Percentiles rank a stretch among this genome's conserved stretches.
phyloP scores from a whole-genome alignment of 306 rosid genomes.

The Senna tora region DNA sequence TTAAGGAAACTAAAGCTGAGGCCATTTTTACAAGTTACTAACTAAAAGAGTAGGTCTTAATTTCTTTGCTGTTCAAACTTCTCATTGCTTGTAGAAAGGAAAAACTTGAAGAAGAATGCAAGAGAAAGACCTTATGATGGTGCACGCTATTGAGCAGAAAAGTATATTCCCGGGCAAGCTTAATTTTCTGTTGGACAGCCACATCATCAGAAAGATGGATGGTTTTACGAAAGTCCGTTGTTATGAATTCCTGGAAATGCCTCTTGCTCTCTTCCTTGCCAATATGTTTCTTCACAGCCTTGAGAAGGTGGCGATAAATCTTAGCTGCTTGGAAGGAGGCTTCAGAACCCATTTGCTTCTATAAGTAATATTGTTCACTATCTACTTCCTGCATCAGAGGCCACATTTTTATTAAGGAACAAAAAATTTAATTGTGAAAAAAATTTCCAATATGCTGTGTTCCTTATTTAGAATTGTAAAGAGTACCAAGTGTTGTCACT shows the following conservation, averaged over 20 bases:
- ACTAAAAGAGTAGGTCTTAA: not conserved
- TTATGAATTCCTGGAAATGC: slow-evolving; percentile 67
- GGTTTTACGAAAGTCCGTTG: slow-evolving; percentile 64
- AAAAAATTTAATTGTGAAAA: not conserved
- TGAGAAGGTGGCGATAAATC: slow-evolving; percentile 79
- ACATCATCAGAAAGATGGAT: slow-evolving; percentile 44
- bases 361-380: slow-evolving; percentile 17
- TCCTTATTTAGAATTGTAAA: not conserved
- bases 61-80: slow-evolving; percentile 9
- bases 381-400: slow-evolving; percentile 42
- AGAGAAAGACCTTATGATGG: slow-evolving; percentile 63
- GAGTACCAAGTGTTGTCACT: not conserved
- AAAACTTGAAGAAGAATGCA: slow-evolving; percentile 11
- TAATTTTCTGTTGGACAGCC: slow-evolving; percentile 65
- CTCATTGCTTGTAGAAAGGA: not conserved
- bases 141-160: slow-evolving; percentile 77
- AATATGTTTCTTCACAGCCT: slow-evolving; percentile 71
- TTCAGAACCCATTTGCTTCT: slow-evolving; percentile 58
- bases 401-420: slow-evolving; percentile 1
- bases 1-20: not conserved
- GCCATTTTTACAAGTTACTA: slow-evolving; percentile 16
- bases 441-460: not conserved
- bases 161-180: slow-evolving; percentile 80
- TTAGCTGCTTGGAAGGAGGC: slow-evolving; percentile 58
- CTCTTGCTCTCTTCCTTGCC: slow-evolving; percentile 63